phyloP scores from a whole-genome alignment of 345 rosid genomes.

The Eucalyptus cloeziana region DNA sequence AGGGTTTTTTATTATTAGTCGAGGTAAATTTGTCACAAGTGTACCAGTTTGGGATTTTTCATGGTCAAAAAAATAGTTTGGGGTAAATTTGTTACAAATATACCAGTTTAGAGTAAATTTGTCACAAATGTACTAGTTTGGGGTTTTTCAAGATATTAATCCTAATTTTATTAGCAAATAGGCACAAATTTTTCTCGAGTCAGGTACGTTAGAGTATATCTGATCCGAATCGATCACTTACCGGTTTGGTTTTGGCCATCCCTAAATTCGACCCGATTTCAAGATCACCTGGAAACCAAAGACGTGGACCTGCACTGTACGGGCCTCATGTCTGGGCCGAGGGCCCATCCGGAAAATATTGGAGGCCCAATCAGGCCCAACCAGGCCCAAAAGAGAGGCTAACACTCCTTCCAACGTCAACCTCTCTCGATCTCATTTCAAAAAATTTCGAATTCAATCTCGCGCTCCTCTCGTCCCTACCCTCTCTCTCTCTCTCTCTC shows the following conservation, averaged over 20 bases:
- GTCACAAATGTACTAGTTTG: too few relatives aligned
- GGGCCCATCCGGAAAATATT: neutral
- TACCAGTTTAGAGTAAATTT: too few relatives aligned
- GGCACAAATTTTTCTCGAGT: neutral
- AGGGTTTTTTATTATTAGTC: too few relatives aligned
- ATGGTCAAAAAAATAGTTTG: too few relatives aligned
- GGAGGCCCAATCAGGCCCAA: neutral
- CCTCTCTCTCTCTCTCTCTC: neutral
- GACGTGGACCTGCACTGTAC: neutral
- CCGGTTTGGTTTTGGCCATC: neutral
- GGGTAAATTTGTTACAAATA: too few relatives aligned
- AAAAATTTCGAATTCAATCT: neutral
- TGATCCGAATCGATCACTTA: neutral
- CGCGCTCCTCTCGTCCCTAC: neutral
- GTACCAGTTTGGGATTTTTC: too few relatives aligned
- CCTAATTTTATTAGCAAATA: neutral
- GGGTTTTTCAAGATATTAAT: too few relatives aligned
- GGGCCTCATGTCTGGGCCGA: neutral
- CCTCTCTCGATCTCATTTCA: neutral
- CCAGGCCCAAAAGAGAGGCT: neutral
- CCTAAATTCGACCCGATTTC: neutral
- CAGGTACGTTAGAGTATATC: neutral
- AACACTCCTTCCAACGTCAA: neutral
- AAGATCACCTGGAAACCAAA: neutral
- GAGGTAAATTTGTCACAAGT: too few relatives aligned